A percentile compares a stretch with the other conserved stretches of the same genome.
Evolutionary conservation across 352 stramenopile species (phyloP).

Genomic region (Pythium angustatum): DNA sequence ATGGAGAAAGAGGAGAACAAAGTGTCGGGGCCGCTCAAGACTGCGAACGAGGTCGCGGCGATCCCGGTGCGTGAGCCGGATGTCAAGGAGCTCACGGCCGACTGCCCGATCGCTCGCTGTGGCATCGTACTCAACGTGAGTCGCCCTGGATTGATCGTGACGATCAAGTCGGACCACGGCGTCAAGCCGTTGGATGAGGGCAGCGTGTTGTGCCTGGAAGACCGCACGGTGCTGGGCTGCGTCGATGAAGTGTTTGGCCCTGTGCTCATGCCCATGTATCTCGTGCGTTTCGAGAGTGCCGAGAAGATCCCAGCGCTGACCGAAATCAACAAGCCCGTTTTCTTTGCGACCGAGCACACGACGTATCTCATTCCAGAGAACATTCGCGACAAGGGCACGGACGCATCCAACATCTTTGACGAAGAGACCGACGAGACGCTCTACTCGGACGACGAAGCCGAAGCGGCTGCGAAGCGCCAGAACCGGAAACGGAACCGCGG

Average conservation of each 20-base stretch:
- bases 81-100: conserved; percentile 62
- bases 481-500: conserved; percentile 70
- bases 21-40: conserved; percentile 49
- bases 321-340: conserved; percentile 46
- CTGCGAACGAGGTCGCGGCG: conserved; percentile 56
- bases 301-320: conserved; percentile 66
- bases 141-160: conserved; percentile 64
- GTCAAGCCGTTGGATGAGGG: conserved; percentile 73
- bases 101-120: conserved; percentile 71
- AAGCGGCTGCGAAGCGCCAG: conserved; percentile 65
- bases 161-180: conserved; percentile 68
- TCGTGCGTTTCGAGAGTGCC: conserved; percentile 74
- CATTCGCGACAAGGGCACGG: conserved; percentile 81
- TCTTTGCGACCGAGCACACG: conserved; percentile 75
- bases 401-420: conserved; percentile 87
- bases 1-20: conserved; percentile 77
- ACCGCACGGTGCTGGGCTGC: conserved; percentile 75
- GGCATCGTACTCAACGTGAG: conserved; percentile 72
- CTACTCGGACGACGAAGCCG: conserved; percentile 85
- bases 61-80: conserved; percentile 61
- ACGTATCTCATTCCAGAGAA: conserved; percentile 78
- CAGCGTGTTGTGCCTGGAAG: conserved; percentile 78
- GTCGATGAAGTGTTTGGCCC: conserved; percentile 86
- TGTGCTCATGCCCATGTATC: conserved; percentile 85
- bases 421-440: conserved; percentile 77